Conservation (phyloP, 1,139 yeast genomes). For the Kurtzmaniella quercitrusa region DNA sequence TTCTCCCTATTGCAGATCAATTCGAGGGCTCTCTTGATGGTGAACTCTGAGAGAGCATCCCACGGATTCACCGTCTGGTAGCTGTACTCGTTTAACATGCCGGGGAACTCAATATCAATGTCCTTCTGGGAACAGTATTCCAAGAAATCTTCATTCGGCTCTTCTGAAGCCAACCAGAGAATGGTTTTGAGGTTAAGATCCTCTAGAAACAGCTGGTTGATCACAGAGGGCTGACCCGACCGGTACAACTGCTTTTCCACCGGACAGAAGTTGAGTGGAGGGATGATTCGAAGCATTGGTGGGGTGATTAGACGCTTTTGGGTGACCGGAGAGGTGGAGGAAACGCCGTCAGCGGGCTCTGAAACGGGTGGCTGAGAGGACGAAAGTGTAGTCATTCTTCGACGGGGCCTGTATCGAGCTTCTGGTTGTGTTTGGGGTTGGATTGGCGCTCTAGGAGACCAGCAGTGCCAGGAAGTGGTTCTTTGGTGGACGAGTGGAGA, state of each 20-base stretch:
- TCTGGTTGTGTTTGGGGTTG: too few species aligned
- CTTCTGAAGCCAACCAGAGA: conserved; percentile 93
- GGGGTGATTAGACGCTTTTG: conserved; percentile 26
- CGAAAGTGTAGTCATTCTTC: too few species aligned
- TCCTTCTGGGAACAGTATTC: conserved; percentile 73
- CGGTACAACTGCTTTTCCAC: conserved; percentile 84
- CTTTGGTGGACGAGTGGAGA: too few species aligned
- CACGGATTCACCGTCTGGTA: conserved; percentile 62
- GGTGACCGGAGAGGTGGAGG: conserved; percentile 7
- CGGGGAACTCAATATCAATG: conserved; percentile 62
- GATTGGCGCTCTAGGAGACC: too few species aligned
- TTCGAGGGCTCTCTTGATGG: conserved; percentile 75
- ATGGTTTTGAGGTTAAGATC: conserved; percentile 74
- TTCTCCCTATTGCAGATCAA: conserved; percentile 66
- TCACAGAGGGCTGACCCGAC: conserved; percentile 95
- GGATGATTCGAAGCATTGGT: conserved; percentile 69
- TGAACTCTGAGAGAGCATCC: conserved; percentile 90
- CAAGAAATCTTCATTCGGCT: conserved; percentile 82
- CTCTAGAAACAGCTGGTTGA: conserved; percentile 79
- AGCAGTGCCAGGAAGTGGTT: too few species aligned
- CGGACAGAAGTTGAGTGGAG: conserved; percentile 93
- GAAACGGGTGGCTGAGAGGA: background rate
- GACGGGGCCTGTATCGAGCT: too few species aligned
- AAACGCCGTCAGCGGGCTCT: background rate
- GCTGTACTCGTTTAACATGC: conserved; percentile 56